Evolutionary conservation across 2,329 filamentous ascomycete genomes (phyloP).

Genomic region (Sporothrix variecibatus): DNA sequence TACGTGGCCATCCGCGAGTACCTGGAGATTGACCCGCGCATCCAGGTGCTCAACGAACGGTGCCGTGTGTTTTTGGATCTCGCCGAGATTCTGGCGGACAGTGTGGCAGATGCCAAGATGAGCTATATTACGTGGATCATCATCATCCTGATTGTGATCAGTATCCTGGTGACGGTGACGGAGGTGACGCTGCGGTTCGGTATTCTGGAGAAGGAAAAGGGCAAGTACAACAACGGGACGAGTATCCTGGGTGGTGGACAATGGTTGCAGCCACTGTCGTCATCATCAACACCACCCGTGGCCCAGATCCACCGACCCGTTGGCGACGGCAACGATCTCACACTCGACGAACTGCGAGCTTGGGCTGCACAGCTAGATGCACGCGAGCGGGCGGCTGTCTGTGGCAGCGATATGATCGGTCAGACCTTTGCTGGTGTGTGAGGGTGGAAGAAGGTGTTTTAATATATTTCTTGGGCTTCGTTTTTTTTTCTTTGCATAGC

Average conservation of each 20-base stretch:
- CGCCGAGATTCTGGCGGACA: constrained; percentile 90
- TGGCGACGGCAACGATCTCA: constrained; percentile 23
- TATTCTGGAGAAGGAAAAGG: constrained; percentile 59
- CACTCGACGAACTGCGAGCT: constrained; percentile 31
- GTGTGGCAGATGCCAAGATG: constrained; percentile 92
- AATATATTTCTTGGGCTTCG: neutral
- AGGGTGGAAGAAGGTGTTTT: neutral
- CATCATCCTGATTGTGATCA: constrained; percentile 88
- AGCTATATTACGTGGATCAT: constrained; percentile 97
- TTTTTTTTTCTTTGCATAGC: constrained; percentile 6
- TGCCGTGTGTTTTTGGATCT: constrained; percentile 96
- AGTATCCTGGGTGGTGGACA: neutral
- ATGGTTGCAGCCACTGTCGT: neutral
- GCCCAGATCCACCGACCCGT: neutral
- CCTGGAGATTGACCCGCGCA: constrained; percentile 93
- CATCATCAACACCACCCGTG: neutral
- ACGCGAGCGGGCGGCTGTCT: constrained; percentile 31
- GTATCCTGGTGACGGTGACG: constrained; percentile 85
- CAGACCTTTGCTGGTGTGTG: constrained; percentile 33
- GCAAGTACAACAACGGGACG: constrained; percentile 29
- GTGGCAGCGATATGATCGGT: constrained; percentile 31
- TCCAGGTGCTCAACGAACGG: constrained; percentile 94
- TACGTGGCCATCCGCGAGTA: constrained; percentile 96
- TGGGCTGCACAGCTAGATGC: constrained; percentile 31
- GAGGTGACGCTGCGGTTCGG: constrained; percentile 87